Base-by-base conservation (phyloP, 1,284 basidiomycete species). In the Sporisorium sorghi region DNA sequence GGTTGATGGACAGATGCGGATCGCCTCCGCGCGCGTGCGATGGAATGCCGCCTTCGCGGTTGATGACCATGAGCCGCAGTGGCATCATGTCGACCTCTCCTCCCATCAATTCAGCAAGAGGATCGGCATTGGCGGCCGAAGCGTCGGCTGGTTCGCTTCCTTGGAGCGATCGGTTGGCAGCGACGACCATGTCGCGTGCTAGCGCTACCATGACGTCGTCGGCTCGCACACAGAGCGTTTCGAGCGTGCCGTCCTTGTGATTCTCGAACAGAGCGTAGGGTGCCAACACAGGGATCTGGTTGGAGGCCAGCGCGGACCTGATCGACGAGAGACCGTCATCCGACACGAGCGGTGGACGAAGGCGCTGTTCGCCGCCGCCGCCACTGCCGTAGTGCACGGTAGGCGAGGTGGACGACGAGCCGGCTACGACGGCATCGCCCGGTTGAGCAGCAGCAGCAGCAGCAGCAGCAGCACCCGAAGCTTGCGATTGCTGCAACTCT, bases 251-350 rank as follows among this genome's bases (percentile, higher is more conserved):
- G 19, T 63, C 62, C 15, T 54, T 60, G n/a, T 77, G 58, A 80
- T 91, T 92, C 3, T 93, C 92, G 84, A 97, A 94, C 17, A 98
- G 88, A 0, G 94, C 95, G 57, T 98, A 90, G 4, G 96, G 96
- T n/a, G 94, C 88, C 49, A 99, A 89, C 24, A 99, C 94, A 4
- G 97, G 97, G 61, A 98, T 98, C 86, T 98, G 95, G 24, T 94
- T 93, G 17, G 93, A 90, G 58, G 90, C 89, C 59, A 99, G 89
- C 3, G 97, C 93, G 46, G 92, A 92, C 28, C 93, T 91, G 61
- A 99, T 91, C 43, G 91, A 89, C 49, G 90, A 88, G 58, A 97
- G 88, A 67, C 94, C 93, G 57, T 89, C 88, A 4, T 91, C 90
- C 58, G 88, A 85, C 2, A 91, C 89, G n/a, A 82, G 67, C 19